These are phyloP conservation scores for Hypomontagnella monticulosa DNA, from an alignment of 495 filamentous ascomycete species.

Conservation along the genomic window DNA sequence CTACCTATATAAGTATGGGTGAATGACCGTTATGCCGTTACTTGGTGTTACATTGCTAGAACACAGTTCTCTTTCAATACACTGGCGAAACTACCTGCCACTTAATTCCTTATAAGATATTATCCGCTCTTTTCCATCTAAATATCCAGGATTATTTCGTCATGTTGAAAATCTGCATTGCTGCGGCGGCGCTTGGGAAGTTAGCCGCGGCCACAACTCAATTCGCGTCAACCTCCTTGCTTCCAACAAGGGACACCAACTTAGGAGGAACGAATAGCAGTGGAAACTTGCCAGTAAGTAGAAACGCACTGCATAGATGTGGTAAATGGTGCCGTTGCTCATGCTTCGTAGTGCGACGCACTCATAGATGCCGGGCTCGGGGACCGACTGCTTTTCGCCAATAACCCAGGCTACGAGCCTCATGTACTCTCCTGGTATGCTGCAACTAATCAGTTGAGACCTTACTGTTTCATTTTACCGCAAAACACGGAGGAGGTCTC, in stretches of 20 bases:
- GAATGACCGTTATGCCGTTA: not conserved
- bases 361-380: conserved; percentile 36
- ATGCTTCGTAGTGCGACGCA: conserved; percentile 37
- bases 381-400: conserved; percentile 36
- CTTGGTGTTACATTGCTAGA: too few relatives aligned
- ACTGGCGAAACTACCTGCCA: not conserved
- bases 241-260: conserved; percentile 1
- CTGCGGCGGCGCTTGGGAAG: not conserved
- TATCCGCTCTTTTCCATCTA: not conserved
- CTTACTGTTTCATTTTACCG: conserved; percentile 54
- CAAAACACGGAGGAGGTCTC: conserved; percentile 49
- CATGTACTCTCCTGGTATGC: conserved; percentile 55
- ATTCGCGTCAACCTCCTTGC: not conserved
- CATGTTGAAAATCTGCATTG: conserved; percentile 18
- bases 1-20: not conserved
- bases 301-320: not conserved
- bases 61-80: too few relatives aligned
- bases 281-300: conserved; percentile 20
- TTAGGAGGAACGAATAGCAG: conserved; percentile 3
- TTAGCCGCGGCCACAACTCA: not conserved
- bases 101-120: not conserved
- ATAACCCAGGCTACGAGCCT: conserved; percentile 35
- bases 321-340: not conserved
- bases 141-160: not conserved
- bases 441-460: conserved; percentile 48